A percentile compares a stretch with the other conserved stretches of the same genome.
These are phyloP conservation scores for Chlorella sp. DNA, from an alignment of 139 green algal genomes.

Conservation along the genomic window DNA sequence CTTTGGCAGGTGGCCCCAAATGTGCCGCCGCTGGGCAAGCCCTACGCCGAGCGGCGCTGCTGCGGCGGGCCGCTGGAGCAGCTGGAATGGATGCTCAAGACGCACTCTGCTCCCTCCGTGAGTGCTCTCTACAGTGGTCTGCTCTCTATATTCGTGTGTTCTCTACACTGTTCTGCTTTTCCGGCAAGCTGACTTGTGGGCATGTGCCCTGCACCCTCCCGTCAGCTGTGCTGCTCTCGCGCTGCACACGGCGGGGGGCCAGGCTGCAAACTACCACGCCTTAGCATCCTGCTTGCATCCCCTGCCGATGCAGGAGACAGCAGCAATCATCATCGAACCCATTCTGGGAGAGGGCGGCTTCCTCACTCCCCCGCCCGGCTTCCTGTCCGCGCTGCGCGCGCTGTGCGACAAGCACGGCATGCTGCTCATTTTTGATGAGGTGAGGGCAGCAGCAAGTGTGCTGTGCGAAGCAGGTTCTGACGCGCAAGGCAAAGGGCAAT, in stretches of 20 bases:
- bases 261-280: too few relatives aligned
- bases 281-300: too few relatives aligned
- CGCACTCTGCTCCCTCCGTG: constrained; percentile 57
- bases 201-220: too few relatives aligned
- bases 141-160: too few relatives aligned
- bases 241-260: too few relatives aligned
- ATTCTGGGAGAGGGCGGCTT: constrained; percentile 89
- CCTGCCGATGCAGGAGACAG: constrained; percentile 59
- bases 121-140: too few relatives aligned
- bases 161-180: too few relatives aligned
- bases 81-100: constrained; percentile 81
- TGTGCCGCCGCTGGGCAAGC: constrained; percentile 45
- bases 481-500: too few relatives aligned
- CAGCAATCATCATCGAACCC: constrained; percentile 88
- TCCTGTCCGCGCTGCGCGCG: constrained; percentile 66
- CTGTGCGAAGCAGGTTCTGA: too few relatives aligned
- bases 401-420: constrained; percentile 81
- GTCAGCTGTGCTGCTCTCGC: too few relatives aligned
- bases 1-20: constrained; percentile 55
- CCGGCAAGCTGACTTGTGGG: too few relatives aligned
- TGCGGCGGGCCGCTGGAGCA: constrained; percentile 69
- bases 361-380: constrained; percentile 79
- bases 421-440: constrained; percentile 77
- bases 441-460: too few relatives aligned
- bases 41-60: constrained; percentile 62